phyloP scores from a whole-genome alignment of 2,329 filamentous ascomycete species.

The Malbranchea cinnamomea region DNA sequence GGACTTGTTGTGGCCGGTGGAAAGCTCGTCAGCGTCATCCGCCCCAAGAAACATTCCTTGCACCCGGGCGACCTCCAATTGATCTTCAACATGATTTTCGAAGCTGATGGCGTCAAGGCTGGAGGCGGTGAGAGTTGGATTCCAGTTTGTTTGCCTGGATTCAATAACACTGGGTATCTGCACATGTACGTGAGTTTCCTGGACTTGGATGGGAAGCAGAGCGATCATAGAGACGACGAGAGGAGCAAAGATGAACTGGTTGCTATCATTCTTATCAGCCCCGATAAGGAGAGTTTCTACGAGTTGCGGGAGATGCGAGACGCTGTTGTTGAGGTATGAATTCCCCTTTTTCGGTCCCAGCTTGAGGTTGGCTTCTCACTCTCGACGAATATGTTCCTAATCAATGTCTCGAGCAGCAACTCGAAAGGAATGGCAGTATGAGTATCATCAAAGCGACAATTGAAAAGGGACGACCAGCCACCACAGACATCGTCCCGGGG shows the following conservation, averaged over 20 bases:
- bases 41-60: conserved; percentile 85
- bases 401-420: conserved; percentile 41
- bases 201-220: conserved; percentile 38
- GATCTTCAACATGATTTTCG: conserved; percentile 99
- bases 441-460: conserved; percentile 59
- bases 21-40: conserved; percentile 82
- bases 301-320: conserved; percentile 61
- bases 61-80: conserved; percentile 92
- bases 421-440: conserved; percentile 62
- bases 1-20: conserved; percentile 87
- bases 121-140: conserved; percentile 97
- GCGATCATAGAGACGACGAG: conserved; percentile 26
- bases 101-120: conserved; percentile 79
- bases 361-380: conserved; percentile 19
- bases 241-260: conserved; percentile 50
- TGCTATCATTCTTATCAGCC: conserved; percentile 84
- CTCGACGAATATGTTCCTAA: conserved; percentile 2
- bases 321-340: conserved; percentile 39
- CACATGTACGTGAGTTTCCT: conserved; percentile 99
- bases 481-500: conserved; percentile 63
- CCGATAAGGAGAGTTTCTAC: conserved; percentile 88
- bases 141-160: conserved; percentile 84
- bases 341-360: not conserved
- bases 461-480: conserved; percentile 52
- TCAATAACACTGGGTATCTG: conserved; percentile 90